These are phyloP conservation scores for Pleurotus ostreatus DNA, from an alignment of 768 basidiomycete species.

Conservation along the genomic window DNA sequence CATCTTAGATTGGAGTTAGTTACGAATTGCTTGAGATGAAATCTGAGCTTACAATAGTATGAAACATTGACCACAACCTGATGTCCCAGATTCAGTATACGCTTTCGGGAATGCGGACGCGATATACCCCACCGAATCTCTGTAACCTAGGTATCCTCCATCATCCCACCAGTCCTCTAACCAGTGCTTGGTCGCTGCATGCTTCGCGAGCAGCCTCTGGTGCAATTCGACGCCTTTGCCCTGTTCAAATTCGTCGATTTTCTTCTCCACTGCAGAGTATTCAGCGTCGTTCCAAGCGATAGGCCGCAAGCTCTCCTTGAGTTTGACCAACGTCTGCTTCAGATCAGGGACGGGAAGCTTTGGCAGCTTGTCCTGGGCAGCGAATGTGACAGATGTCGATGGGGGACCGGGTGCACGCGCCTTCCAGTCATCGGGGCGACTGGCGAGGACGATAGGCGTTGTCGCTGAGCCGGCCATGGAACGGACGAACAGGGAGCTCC, in stretches of 20 bases:
- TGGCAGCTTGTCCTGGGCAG: constrained; percentile 58
- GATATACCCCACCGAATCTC: constrained; percentile 63
- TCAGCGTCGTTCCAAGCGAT: constrained; percentile 65
- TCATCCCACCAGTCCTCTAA: constrained; percentile 96
- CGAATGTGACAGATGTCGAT: constrained; percentile 56
- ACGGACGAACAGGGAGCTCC: not conserved
- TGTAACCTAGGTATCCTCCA: constrained; percentile 73
- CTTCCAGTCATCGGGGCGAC: constrained; percentile 66
- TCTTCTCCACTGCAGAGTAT: constrained; percentile 45
- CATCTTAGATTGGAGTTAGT: constrained; percentile 44
- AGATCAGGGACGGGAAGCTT: constrained; percentile 76
- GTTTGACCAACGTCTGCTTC: constrained; percentile 54
- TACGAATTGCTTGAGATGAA: not conserved
- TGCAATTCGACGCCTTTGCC: constrained; percentile 58
- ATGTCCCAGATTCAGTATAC: constrained; percentile 6
- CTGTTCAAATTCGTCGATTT: constrained; percentile 64
- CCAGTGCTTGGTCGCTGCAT: constrained; percentile 67
- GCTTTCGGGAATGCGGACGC: not conserved
- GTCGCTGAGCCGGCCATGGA: not conserved
- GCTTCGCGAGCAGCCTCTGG: constrained; percentile 50
- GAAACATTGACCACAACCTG: constrained; percentile 88
- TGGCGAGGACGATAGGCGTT: not conserved
- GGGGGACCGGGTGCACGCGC: constrained; percentile 56
- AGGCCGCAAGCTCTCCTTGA: constrained; percentile 70
- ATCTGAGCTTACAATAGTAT: constrained; percentile 71